Evolutionary conservation across 1,139 yeast species (phyloP).

Genomic region (Saccharomyces hybrid): DNA sequence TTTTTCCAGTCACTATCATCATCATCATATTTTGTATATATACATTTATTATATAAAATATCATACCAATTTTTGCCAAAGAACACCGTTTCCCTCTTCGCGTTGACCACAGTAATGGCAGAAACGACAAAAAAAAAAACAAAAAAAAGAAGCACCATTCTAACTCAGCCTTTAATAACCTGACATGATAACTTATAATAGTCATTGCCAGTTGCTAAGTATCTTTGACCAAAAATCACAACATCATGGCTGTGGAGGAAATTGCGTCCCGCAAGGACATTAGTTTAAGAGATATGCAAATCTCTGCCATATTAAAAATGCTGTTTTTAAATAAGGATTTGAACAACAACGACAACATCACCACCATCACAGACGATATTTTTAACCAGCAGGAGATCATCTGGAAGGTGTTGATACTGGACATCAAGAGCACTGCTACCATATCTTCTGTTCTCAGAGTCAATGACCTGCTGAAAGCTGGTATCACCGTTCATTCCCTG

Average conservation of each 20-base stretch:
- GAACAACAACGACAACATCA: background rate
- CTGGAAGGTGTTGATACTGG: slow-evolving; percentile 93
- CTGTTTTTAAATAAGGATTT: slow-evolving; percentile 60
- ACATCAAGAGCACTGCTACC: slow-evolving; percentile 70
- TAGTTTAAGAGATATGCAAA: slow-evolving; percentile 22
- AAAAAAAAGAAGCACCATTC: background rate
- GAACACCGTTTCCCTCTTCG: background rate
- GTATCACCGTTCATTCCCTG: slow-evolving; percentile 81
- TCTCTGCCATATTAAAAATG: slow-evolving; percentile 67
- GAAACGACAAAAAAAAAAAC: background rate
- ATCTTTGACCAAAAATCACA: background rate
- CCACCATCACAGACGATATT: slow-evolving; percentile 39
- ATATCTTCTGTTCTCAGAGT: slow-evolving; percentile 85
- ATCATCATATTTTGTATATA: background rate
- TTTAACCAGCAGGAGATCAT: slow-evolving; percentile 48
- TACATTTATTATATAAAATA: background rate
- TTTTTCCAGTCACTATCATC: background rate
- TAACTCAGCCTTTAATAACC: background rate
- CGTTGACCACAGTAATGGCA: background rate
- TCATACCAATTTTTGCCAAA: background rate
- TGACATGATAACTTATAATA: background rate
- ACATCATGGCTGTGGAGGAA: background rate
- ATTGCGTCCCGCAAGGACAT: slow-evolving; percentile 11
- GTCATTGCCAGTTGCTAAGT: background rate
- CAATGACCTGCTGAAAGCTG: slow-evolving; percentile 79